Conservation (phyloP, 495 filamentous ascomycete species). For the Trichoderma orchidacearum region DNA sequence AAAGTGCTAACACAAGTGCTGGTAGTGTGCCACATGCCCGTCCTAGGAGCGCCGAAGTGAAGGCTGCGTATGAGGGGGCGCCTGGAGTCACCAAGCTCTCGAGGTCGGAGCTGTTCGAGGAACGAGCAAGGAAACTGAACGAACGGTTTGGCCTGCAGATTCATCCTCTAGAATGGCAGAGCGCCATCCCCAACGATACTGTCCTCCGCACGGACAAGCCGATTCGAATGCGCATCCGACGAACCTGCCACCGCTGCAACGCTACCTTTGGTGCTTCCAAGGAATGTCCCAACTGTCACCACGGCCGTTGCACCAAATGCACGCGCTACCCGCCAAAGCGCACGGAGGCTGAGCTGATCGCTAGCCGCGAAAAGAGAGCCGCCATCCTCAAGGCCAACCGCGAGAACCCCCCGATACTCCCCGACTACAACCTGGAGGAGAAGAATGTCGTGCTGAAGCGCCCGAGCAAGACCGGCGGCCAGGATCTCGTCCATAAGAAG, state of each 20-base stretch:
- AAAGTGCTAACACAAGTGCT: background rate
- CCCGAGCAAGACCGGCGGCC: slow-evolving; percentile 44
- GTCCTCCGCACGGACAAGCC: slow-evolving; percentile 68
- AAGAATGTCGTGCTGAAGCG: slow-evolving; percentile 31
- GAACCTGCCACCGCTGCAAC: slow-evolving; percentile 66
- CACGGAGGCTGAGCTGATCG: slow-evolving; percentile 23
- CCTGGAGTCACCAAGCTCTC: slow-evolving; percentile 23
- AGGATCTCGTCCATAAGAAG: slow-evolving; percentile 48
- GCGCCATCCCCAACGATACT: slow-evolving; percentile 39
- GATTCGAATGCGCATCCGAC: slow-evolving; percentile 83
- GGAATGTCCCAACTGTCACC: slow-evolving; percentile 58
- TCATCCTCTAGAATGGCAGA: slow-evolving; percentile 52
- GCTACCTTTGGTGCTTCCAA: slow-evolving; percentile 58
- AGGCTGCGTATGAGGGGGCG: slow-evolving; percentile 9
- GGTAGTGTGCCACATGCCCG: background rate
- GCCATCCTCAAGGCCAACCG: slow-evolving; percentile 24
- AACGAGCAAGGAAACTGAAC: slow-evolving; percentile 57
- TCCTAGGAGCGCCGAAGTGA: background rate
- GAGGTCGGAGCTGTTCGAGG: slow-evolving; percentile 42
- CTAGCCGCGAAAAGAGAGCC: slow-evolving; percentile 15
- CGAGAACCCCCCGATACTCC: slow-evolving; percentile 17
- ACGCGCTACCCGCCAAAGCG: slow-evolving; percentile 47
- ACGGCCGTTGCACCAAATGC: slow-evolving; percentile 67
- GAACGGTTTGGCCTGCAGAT: slow-evolving; percentile 62
- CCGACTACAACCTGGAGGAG: slow-evolving; percentile 16